These are phyloP conservation scores for Botrytis deweyae DNA, from an alignment of 2,329 filamentous ascomycete species.

Conservation along the genomic window DNA sequence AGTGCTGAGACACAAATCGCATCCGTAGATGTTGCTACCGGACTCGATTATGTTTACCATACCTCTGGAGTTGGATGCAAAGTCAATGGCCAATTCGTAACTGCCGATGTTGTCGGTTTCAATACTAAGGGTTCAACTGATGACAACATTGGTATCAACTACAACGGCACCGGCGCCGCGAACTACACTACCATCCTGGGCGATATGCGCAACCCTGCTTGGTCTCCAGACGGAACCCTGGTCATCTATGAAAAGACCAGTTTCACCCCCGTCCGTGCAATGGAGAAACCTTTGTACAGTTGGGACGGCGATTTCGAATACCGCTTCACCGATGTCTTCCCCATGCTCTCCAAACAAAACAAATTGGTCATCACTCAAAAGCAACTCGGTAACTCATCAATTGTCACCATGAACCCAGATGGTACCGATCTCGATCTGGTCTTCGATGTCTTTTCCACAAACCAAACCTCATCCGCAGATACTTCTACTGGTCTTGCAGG, in stretches of 20 bases:
- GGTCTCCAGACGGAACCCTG: constrained; percentile 30
- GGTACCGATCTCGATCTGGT: constrained; percentile 28
- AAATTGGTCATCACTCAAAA: constrained; percentile 43
- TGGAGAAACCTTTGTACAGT: constrained; percentile 43
- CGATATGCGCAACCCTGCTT: constrained; percentile 27
- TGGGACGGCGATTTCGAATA: constrained; percentile 46
- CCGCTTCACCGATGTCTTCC: constrained; percentile 47
- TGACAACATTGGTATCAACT: constrained; percentile 26
- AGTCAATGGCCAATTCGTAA: constrained; percentile 26
- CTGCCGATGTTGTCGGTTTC: constrained; percentile 26
- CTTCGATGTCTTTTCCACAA: constrained; percentile 32
- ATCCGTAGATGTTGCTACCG: constrained; percentile 44
- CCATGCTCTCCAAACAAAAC: constrained; percentile 32
- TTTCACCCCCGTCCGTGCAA: constrained; percentile 38
- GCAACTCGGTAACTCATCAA: constrained; percentile 44
- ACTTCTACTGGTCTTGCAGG: constrained; percentile 39
- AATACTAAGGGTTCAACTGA: constrained; percentile 23
- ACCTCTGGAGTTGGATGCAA: constrained; percentile 28
- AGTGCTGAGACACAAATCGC: constrained; percentile 38
- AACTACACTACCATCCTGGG: constrained; percentile 21
- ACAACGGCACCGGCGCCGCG: constrained; percentile 22
- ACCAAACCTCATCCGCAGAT: background rate
- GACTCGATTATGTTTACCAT: constrained; percentile 37
- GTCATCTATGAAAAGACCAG: constrained; percentile 33
- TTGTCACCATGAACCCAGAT: constrained; percentile 38